Evolutionary conservation across 2,329 filamentous ascomycete species (phyloP).

Genomic region (Coniosporium tulheliwenetii): DNA sequence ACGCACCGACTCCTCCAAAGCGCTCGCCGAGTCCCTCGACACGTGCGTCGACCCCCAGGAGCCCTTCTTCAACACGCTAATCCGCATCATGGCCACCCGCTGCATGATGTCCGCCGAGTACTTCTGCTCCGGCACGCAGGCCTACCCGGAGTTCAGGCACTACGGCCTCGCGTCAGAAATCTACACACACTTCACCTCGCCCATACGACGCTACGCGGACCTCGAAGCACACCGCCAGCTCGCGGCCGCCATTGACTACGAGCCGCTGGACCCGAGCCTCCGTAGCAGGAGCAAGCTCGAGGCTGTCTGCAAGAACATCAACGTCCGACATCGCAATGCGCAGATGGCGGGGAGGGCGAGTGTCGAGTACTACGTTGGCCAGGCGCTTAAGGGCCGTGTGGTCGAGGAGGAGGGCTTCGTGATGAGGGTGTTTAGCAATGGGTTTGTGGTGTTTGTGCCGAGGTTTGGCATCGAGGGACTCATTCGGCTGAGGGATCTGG

Average conservation of each 20-base stretch:
- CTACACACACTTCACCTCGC: conserved; percentile 97
- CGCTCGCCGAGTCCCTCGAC: conserved; percentile 87
- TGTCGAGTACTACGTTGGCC: conserved; percentile 95
- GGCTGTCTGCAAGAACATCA: conserved; percentile 95
- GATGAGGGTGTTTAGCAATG: conserved; percentile 95
- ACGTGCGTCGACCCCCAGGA: conserved; percentile 62
- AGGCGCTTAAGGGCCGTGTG: conserved; percentile 67
- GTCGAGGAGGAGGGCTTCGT: conserved; percentile 84
- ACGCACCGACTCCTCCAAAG: conserved; percentile 71
- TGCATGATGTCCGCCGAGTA: conserved; percentile 99
- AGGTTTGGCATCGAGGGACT: conserved; percentile 89
- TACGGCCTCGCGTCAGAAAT: conserved; percentile 94
- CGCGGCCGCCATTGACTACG: conserved; percentile 88
- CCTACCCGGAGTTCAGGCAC: conserved; percentile 88
- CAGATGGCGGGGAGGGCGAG: conserved; percentile 88
- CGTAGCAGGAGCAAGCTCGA: conserved; percentile 76
- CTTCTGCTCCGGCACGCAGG: conserved; percentile 86
- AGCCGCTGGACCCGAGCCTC: conserved; percentile 64
- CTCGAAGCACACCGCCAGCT: conserved; percentile 87
- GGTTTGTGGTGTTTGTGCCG: conserved; percentile 91
- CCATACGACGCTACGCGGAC: conserved; percentile 95
- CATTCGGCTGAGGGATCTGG: conserved; percentile 73
- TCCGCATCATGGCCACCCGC: conserved; percentile 91
- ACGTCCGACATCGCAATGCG: conserved; percentile 89
- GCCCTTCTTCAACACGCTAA: conserved; percentile 95